Base-by-base conservation (phyloP, 192 early-diverging fungal genomes). In the Chytriomyces sp. region DNA sequence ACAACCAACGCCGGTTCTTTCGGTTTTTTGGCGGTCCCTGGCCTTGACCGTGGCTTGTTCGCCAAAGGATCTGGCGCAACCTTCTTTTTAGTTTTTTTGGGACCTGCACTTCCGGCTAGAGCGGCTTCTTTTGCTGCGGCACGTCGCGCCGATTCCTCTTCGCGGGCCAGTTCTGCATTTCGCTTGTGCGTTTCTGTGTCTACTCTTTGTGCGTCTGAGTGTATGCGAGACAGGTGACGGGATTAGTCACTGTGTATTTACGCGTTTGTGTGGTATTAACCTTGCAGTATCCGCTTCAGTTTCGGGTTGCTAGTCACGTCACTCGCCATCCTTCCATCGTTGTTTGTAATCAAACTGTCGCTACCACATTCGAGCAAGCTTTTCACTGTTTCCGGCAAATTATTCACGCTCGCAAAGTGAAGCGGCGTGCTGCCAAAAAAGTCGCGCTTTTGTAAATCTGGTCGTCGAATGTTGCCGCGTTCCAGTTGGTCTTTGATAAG, bases 361-460 rank as follows among this genome's bases (percentile, higher is more conserved):
- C 71, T 65, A 0, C 82, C 82, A 35, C 61, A 66, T 6, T 70
- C 67, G 13, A 84, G 28, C 44, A 84, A 64, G 2, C 68, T 49
- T 53, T 68, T 20, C n/a, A 84, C 82, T 11, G 61, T 61, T 5
- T 62, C 60, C 7, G 3, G 8, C 59, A 68, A 48, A 61, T 84
- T 84, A 24, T 75, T 77, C 18, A 78, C 79, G 10, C 77, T 68
- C 28, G 79, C 82, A 65, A 84, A 84, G 49, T 84, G 82, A 23
- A 84, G 70, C 2, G 82, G 82, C 5, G 82, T 81, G 28, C 63
- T 65, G 26, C 82, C 82, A 79, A 81, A 84, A 28, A 67, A 18
- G 48, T 84, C 82, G 59, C 77, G 65, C 46, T 69, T 73, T 24
- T 72, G 73, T 7, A 83, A 61, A 45, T 83, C 82, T 2, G 63